These are phyloP conservation scores for Parsonsia alboflavescens DNA, from an alignment of 257 asterid species.

Conservation along the genomic window DNA sequence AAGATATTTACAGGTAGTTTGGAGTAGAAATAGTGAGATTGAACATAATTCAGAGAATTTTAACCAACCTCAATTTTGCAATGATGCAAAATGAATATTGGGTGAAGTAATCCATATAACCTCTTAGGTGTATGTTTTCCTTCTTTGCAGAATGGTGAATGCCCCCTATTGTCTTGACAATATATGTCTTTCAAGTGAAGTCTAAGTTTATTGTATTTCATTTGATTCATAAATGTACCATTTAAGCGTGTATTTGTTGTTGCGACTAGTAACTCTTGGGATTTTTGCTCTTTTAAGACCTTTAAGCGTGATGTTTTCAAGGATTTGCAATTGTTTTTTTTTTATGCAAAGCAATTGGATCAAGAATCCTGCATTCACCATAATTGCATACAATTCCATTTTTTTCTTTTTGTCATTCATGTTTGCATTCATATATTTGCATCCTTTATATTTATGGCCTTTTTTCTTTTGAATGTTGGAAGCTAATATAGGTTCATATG, in stretches of 20 bases:
- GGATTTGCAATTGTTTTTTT: neutral
- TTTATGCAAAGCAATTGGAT: neutral
- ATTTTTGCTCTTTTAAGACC: neutral
- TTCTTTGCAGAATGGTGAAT: neutral
- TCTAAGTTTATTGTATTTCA: no score
- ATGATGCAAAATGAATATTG: neutral
- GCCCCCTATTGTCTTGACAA: neutral
- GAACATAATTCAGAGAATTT: neutral
- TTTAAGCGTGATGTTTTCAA: neutral
- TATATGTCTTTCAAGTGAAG: no score
- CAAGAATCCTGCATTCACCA: neutral
- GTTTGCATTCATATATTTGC: neutral
- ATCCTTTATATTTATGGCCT: neutral
- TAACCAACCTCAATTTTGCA: neutral
- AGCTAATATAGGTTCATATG: neutral
- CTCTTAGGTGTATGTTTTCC: neutral
- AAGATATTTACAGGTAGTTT: neutral
- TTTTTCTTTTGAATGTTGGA: neutral
- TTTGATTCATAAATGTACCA: no score
- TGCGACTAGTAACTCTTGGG: neutral
- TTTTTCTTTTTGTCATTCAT: neutral
- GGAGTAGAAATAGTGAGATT: neutral
- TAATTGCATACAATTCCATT: neutral
- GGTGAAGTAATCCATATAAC: neutral
- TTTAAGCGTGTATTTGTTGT: neutral